Evolutionary conservation across 2,329 filamentous ascomycete genomes (phyloP).

Genomic region (Celoporthe dispersa): DNA sequence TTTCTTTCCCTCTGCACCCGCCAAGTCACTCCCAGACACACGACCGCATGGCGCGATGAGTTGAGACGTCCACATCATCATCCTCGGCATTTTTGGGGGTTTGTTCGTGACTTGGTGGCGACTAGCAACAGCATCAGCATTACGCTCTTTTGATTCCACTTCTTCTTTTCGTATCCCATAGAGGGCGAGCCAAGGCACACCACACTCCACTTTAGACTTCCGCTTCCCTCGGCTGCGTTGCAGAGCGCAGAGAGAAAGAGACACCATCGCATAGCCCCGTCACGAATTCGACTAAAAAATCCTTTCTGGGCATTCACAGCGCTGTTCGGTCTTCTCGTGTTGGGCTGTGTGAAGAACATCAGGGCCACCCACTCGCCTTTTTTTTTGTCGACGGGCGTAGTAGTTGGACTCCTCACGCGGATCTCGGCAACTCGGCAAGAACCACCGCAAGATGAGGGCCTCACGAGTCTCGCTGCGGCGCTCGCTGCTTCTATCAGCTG

Average conservation of each 20-base stretch:
- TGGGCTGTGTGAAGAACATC: neutral
- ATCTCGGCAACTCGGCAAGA: neutral
- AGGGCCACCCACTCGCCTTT: neutral
- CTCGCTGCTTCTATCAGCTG: conserved; percentile 38
- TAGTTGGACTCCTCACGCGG: neutral
- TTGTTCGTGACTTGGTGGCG: conserved; percentile 5
- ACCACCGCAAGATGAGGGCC: conserved; percentile 35
- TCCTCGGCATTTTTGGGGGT: conserved; percentile 15
- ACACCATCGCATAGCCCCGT: conserved; percentile 23
- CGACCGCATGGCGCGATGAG: conserved; percentile 12
- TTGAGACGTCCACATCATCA: conserved; percentile 1
- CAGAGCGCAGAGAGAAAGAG: conserved; percentile 3
- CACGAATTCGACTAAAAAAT: conserved; percentile 8
- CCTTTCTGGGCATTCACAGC: conserved; percentile 1
- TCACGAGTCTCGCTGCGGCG: conserved; percentile 40
- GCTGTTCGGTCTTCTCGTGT: too few species aligned
- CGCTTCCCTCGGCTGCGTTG: conserved; percentile 15
- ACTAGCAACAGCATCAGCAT: conserved; percentile 8
- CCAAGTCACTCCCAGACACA: neutral
- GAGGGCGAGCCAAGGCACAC: neutral
- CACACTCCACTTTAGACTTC: neutral
- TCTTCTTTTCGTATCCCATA: conserved; percentile 13
- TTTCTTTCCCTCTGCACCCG: conserved; percentile 6
- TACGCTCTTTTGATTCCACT: conserved; percentile 16
- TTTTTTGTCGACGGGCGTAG: too few species aligned